Conservation (phyloP, 2,329 filamentous ascomycete species). For the Pezicula carpinea region DNA sequence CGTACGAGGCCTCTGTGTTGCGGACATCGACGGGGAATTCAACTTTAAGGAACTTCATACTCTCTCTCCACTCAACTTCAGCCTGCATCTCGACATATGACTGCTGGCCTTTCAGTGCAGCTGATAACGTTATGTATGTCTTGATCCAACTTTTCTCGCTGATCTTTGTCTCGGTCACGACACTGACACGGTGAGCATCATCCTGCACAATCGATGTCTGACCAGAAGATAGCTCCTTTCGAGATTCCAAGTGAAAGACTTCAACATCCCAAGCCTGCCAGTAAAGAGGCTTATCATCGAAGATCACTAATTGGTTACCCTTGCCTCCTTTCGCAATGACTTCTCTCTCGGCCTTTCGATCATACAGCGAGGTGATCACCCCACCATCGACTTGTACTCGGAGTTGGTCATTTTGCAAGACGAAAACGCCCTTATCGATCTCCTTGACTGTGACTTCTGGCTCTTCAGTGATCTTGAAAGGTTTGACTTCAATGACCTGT, state of each 20-base stretch:
- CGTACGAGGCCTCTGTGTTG: conserved; percentile 91
- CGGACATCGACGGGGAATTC: conserved; percentile 92
- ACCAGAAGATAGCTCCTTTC: conserved; percentile 66
- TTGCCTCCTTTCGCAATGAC: conserved; percentile 69
- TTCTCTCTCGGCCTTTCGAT: conserved; percentile 69
- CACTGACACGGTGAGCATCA: conserved; percentile 70
- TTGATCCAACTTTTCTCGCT: conserved; percentile 82
- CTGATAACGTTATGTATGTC: conserved; percentile 76
- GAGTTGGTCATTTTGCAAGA: conserved; percentile 75
- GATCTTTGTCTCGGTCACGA: conserved; percentile 81
- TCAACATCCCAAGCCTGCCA: conserved; percentile 99
- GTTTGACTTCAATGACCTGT: conserved; percentile 45
- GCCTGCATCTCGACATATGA: conserved; percentile 74
- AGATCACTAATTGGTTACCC: conserved; percentile 88
- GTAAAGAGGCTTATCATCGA: conserved; percentile 94
- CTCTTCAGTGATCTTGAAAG: conserved; percentile 42
- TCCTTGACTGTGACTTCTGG: conserved; percentile 49
- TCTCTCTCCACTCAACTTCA: conserved; percentile 95
- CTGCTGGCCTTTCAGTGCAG: conserved; percentile 58
- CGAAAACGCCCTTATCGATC: conserved; percentile 58
- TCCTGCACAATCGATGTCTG: conserved; percentile 68
- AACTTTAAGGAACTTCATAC: conserved; percentile 97
- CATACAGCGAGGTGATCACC: conserved; percentile 78
- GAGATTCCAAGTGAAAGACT: conserved; percentile 87
- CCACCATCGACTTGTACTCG: conserved; percentile 69